These are phyloP conservation scores for Orbilia blumenaviensis DNA, from an alignment of 2,329 filamentous ascomycete species.

Conservation along the genomic window DNA sequence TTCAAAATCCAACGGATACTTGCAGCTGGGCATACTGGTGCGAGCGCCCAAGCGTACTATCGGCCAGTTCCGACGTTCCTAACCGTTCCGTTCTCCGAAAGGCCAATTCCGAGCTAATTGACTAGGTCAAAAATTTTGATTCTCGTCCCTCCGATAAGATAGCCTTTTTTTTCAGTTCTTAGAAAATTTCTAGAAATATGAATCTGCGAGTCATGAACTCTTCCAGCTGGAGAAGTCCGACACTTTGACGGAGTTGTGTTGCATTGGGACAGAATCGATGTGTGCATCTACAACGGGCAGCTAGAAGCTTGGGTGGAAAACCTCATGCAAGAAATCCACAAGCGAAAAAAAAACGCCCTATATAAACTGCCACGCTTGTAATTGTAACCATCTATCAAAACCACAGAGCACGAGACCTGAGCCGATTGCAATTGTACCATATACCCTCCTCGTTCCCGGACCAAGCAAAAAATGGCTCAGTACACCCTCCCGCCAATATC, in stretches of 20 bases:
- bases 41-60: neutral
- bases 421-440: conserved; percentile 5
- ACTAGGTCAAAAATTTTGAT: neutral
- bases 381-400: neutral
- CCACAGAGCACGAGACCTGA: conserved; percentile 30
- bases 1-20: neutral
- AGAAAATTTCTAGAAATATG: conserved; percentile 19
- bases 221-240: conserved; percentile 22
- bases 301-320: too few relatives aligned
- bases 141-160: neutral
- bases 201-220: neutral
- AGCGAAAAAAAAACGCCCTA: conserved; percentile 11
- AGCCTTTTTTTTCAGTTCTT: neutral
- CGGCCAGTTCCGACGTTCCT: conserved; percentile 33
- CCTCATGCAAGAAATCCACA: neutral
- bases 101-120: conserved; percentile 15
- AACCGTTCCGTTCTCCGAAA: neutral
- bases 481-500: conserved; percentile 44
- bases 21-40: neutral
- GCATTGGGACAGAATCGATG: conserved; percentile 26
- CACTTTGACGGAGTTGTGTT: neutral
- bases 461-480: conserved; percentile 49
- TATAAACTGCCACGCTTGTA: conserved; percentile 28
- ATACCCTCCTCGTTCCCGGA: neutral
- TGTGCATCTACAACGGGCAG: conserved; percentile 32